Evolutionary conservation across 768 basidiomycete genomes (phyloP), one percentile per base, ranked within the genome.

Genomic region (Suillus subalutaceus): DNA sequence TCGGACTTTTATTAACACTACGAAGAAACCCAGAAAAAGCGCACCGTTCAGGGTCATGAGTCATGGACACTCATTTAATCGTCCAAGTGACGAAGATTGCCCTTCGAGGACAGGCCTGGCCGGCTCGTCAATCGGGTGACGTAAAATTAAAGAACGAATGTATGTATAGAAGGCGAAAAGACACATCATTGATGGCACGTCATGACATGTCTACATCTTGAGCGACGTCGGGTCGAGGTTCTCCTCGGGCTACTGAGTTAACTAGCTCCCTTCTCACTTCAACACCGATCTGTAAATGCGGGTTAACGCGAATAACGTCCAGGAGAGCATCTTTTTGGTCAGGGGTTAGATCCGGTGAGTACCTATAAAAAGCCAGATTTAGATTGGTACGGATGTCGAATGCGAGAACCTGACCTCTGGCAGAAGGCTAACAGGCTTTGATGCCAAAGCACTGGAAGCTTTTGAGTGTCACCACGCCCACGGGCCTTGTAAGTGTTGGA

Each of bases 281-380:
- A 0, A 89, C 82, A 56, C 93, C 85, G 72, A 99, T 97, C 75
- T 94, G 90, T 8, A 90, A 83, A 74, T 99, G 97, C 9, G 90
- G 88, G 46, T 93, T 90, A 6, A 86, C 90, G 32, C 95, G 88
- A 58, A 96, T 84, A 52, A 98, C 95, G 71, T 99, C 97, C 63
- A 98, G 79, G n/a, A 99, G 80, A 0, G 97, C 95, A 74, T 98
- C 95, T 77, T 99, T 99, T 73, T 99, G 97, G 74, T 99, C 97
- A 2, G 93, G 93, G 0, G 97, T 97, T 71, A 99, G 76, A 79
- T 99, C 96, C 20, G 91, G 88, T 7, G 94, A 91, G 78, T 98
- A 99, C 73, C 96, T 97, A 72, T 38, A 38, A 56, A 40, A 40
- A 12, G 4, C 32, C 3, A 2, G 18, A 20, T 35, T 41, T 58